Conservation (phyloP, 2,329 filamentous ascomycete species). For the Claviceps arundinis region DNA sequence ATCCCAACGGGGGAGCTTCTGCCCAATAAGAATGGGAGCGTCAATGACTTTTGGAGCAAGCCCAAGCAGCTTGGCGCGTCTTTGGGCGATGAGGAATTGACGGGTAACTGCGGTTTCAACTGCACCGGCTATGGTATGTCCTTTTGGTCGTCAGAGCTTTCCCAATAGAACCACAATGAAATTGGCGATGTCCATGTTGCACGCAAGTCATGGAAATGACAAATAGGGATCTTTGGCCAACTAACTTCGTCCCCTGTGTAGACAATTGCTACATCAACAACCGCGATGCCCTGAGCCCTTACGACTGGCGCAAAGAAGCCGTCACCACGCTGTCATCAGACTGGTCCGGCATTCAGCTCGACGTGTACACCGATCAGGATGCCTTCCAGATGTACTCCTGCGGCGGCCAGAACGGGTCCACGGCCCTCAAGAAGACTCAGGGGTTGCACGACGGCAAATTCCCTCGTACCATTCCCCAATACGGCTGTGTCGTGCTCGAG, state of each 20-base stretch:
- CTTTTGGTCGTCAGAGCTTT: neutral
- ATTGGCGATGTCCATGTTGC: too few species aligned
- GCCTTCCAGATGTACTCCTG: conserved; percentile 85
- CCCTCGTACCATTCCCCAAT: conserved; percentile 53
- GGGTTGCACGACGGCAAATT: conserved; percentile 40
- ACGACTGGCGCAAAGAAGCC: conserved; percentile 50
- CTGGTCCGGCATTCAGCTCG: conserved; percentile 72
- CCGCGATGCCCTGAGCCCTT: conserved; percentile 41
- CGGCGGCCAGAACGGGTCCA: conserved; percentile 57
- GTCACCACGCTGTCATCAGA: conserved; percentile 55
- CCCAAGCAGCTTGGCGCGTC: conserved; percentile 70
- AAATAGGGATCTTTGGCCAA: too few species aligned
- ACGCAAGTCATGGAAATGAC: too few species aligned
- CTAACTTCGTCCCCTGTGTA: conserved; percentile 12
- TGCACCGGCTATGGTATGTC: conserved; percentile 72
- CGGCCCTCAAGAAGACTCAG: conserved; percentile 58
- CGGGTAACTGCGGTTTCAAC: conserved; percentile 63
- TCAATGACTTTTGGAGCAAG: conserved; percentile 71
- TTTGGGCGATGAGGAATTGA: conserved; percentile 45
- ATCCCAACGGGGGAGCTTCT: conserved; percentile 66
- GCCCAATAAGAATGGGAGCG: conserved; percentile 50
- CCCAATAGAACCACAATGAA: neutral
- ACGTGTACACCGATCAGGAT: conserved; percentile 71
- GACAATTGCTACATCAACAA: conserved; percentile 59
- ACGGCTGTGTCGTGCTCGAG: conserved; percentile 82